Base-by-base conservation (phyloP, 2,329 filamentous ascomycete species). In the Aspergillus tubingensis region DNA sequence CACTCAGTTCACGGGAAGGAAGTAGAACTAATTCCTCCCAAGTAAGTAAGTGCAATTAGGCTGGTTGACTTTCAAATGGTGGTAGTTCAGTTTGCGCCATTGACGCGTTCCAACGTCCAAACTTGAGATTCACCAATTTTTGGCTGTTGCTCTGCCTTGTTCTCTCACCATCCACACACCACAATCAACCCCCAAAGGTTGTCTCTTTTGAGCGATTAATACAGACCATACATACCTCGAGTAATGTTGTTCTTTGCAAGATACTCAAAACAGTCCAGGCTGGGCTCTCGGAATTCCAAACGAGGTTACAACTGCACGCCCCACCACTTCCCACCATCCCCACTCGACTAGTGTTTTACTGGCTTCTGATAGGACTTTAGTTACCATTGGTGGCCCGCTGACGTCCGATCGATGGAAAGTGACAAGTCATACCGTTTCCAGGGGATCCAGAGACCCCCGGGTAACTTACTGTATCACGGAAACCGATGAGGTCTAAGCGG, bases 371-470 rank as follows among this genome's bases (percentile, higher is more conserved):
- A 19, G 41, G 41, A 36, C 32, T 13, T 11, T 36, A 1, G 5
- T 2, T 36, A 36, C 5, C 6, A 36, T 36, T 36, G 32, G 32
- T 36, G 41, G n/a, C 32, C 36, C 39, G 30, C 41, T 47, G 25
- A 56, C 43, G 44, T 25, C 25, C 25, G 54, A 56, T 47, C 41
- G 53, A 49, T 32, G 47, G 23, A n/a, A 17, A 56, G 25, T 21
- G 19, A 39, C 32, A 36, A 23, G 41, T 21, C 17, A 44, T 19
- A 21, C n/a, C 8, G 21, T 44, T 21, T 11, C 21, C 21, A 21
- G 41, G 17, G 32, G 4, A 36, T 36, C 32, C 32, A 36, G 32
- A 36, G 3, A 7, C 13, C 21, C 23, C 21, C 23, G 21, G 44
- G 23, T 49, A 49, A 49, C 15, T 49, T 49, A 49, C 44, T 23